A percentile compares a stretch with the other conserved stretches of the same genome.
phyloP scores from a whole-genome alignment of 139 green algal genomes.

The Penium margaritaceum region DNA sequence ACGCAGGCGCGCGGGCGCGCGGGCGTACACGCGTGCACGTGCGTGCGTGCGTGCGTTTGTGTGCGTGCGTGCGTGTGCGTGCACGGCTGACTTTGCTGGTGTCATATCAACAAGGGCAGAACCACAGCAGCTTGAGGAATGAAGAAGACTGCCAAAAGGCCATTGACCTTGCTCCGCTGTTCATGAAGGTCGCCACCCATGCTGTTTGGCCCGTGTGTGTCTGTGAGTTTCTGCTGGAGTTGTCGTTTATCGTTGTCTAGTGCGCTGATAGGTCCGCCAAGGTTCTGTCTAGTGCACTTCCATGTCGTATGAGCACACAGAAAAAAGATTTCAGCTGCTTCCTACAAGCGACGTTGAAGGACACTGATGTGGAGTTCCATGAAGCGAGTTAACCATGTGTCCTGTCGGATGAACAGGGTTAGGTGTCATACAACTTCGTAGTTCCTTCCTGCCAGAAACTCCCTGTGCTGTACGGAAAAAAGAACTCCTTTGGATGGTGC shows the following conservation, averaged over 20 bases:
- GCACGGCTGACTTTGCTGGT: slow-evolving; percentile 23
- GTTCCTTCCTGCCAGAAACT: no score
- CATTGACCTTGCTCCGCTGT: slow-evolving; percentile 29
- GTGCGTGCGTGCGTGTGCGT: slow-evolving; percentile 32
- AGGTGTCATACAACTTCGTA: no score
- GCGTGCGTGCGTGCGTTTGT: slow-evolving; percentile 5
- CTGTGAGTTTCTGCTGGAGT: background rate
- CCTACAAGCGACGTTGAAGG: no score
- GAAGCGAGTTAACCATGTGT: no score
- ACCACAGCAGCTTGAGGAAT: no score
- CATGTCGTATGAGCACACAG: background rate
- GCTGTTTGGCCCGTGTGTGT: background rate
- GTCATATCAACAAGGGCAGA: slow-evolving; percentile 26
- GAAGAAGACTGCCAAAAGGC: slow-evolving; percentile 39
- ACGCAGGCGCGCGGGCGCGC: slow-evolving; percentile 68
- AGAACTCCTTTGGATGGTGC: no score
- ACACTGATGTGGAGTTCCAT: no score
- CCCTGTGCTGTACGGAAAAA: no score
- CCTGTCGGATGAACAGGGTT: no score
- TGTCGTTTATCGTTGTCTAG: no score
- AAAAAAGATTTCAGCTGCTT: background rate
- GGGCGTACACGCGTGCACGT: slow-evolving; percentile 65
- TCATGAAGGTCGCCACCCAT: slow-evolving; percentile 26
- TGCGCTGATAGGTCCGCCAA: no score
- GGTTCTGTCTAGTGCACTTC: background rate